phyloP scores from a whole-genome alignment of 2,329 filamentous ascomycete genomes.

The Fusarium incarnatum region DNA sequence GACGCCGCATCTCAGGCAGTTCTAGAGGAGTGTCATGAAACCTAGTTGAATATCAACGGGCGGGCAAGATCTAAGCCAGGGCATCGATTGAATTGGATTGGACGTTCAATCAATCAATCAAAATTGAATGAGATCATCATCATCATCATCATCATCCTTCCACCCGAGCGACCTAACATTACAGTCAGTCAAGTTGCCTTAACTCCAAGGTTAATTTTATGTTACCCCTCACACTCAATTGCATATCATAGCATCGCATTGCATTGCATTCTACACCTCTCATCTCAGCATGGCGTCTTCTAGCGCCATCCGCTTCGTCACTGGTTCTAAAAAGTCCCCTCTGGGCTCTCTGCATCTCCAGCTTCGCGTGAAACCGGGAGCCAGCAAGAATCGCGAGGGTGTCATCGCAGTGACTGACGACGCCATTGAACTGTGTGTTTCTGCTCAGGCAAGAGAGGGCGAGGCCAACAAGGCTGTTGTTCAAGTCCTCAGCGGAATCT shows the following conservation, averaged over 20 bases:
- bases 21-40: neutral
- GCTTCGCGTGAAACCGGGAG: constrained; percentile 76
- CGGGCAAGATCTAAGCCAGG: neutral
- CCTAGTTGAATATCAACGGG: neutral
- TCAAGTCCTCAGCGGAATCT: constrained; percentile 68
- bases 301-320: constrained; percentile 59
- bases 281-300: constrained; percentile 45
- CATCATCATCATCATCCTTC: constrained; percentile 13
- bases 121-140: neutral
- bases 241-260: constrained; percentile 3
- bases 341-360: constrained; percentile 66
- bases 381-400: constrained; percentile 70
- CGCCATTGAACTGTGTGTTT: constrained; percentile 72
- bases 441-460: constrained; percentile 73
- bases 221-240: constrained; percentile 28
- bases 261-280: neutral
- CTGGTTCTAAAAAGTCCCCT: constrained; percentile 59
- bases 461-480: constrained; percentile 77
- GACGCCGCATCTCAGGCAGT: constrained; percentile 33
- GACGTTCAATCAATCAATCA: neutral
- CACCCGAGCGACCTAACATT: neutral
- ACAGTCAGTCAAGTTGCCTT: neutral
- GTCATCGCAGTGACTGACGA: constrained; percentile 67
- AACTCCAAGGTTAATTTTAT: neutral
- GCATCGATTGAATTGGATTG: neutral